These are phyloP conservation scores for Rhizomucor pusillus DNA, from an alignment of 371 early-diverging fungal genomes.

Conservation along the genomic window DNA sequence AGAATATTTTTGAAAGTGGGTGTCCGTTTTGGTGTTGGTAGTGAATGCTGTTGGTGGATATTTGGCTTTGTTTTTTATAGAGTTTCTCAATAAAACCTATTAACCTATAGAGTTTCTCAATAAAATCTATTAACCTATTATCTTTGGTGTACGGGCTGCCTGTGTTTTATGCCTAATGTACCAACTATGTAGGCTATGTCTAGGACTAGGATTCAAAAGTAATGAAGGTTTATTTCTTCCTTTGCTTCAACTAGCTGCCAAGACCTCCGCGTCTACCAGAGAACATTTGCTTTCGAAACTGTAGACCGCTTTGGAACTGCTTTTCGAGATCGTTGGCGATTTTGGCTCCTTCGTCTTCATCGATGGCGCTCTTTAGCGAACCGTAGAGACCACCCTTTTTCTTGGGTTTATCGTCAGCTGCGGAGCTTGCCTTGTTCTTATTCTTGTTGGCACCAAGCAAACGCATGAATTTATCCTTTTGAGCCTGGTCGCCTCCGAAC, in stretches of 20 bases:
- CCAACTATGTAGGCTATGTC: too few relatives aligned
- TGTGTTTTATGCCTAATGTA: too few relatives aligned
- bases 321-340: slow-evolving; percentile 40
- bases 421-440: neutral
- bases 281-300: slow-evolving; percentile 44
- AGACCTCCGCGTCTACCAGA: slow-evolving; percentile 48
- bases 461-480: slow-evolving; percentile 47
- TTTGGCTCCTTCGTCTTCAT: slow-evolving; percentile 34
- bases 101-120: too few relatives aligned
- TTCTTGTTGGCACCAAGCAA: slow-evolving; percentile 46
- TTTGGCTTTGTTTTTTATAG: too few relatives aligned
- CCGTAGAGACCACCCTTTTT: slow-evolving; percentile 36
- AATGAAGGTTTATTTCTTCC: too few relatives aligned
- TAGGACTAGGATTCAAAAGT: too few relatives aligned
- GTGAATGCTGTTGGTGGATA: too few relatives aligned
- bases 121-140: too few relatives aligned
- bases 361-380: slow-evolving; percentile 42
- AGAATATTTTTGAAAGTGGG: too few relatives aligned
- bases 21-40: too few relatives aligned
- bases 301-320: slow-evolving; percentile 45
- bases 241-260: slow-evolving; percentile 20
- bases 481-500: slow-evolving; percentile 43
- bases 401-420: slow-evolving; percentile 11
- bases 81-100: too few relatives aligned
- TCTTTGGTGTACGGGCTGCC: too few relatives aligned